phyloP scores from a whole-genome alignment of 768 basidiomycete genomes.

The Tylopilus plumbeoviolaceoides region DNA sequence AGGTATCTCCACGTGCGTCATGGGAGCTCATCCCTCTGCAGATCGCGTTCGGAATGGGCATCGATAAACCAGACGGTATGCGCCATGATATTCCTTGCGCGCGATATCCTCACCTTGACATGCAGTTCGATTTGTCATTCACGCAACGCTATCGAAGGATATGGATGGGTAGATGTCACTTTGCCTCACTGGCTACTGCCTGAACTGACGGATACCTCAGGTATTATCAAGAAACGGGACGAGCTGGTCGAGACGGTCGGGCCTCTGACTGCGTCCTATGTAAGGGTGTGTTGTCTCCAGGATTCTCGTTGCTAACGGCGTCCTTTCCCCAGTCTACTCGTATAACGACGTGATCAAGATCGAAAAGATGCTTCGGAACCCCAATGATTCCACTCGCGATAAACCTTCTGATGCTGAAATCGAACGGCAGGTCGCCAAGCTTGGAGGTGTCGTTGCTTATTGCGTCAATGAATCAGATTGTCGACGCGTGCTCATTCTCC shows the following conservation, averaged over 20 bases:
- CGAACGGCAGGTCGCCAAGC: constrained; percentile 59
- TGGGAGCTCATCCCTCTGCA: constrained; percentile 27
- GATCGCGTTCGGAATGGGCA: constrained; percentile 98
- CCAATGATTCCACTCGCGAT: constrained; percentile 34
- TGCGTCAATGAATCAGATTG: constrained; percentile 81
- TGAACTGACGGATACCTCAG: constrained; percentile 33
- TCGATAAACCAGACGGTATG: constrained; percentile 79
- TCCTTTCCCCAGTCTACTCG: constrained; percentile 51
- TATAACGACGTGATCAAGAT: constrained; percentile 55
- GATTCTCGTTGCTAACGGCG: not conserved
- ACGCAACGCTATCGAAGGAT: constrained; percentile 75
- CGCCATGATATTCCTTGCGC: not conserved
- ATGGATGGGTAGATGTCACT: constrained; percentile 65
- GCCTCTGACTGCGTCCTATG: constrained; percentile 85
- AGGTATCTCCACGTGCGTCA: not conserved
- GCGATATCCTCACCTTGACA: constrained; percentile 4
- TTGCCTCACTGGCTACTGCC: not conserved
- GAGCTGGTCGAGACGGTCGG: constrained; percentile 88
- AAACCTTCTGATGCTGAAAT: constrained; percentile 46
- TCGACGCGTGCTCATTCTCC: constrained; percentile 80
- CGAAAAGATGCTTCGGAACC: constrained; percentile 57
- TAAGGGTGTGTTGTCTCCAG: constrained; percentile 36
- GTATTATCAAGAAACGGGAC: constrained; percentile 94
- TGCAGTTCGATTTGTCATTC: constrained; percentile 88
- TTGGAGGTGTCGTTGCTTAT: constrained; percentile 71